Base-by-base conservation (phyloP, 179 eudicot species). In the Sideroxylon spinosum region DNA sequence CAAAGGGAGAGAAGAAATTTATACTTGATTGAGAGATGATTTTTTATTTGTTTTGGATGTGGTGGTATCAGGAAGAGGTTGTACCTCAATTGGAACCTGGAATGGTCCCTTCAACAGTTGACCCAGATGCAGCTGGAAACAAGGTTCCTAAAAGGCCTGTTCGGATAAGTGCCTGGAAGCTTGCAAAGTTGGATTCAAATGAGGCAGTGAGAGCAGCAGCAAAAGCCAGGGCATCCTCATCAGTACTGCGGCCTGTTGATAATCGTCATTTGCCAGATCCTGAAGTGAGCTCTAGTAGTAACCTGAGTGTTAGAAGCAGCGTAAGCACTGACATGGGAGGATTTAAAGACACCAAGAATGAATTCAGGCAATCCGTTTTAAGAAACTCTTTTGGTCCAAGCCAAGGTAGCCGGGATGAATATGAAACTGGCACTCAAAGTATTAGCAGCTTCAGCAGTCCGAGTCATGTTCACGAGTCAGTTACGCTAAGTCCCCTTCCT, bases 61-160 rank as follows among this genome's bases (percentile, higher is more conserved):
- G 66, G 37, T 17, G 59, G 52, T 70, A 50, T 78, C 96, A 95
- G 98, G 98, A 95, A 77, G 98, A 95, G 84, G 98, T 93, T 84
- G 92, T 91, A 61, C 98, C 98, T 74, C 98, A 95, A 74, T 80
- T 95, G 84, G 95, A 94, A 77, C 98, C 97, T 25, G 98, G 98
- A 80, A 91, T 90, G 93, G 82, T 93, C 73, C 98, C 97, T 28
- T 95, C 98, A 37, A 95, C 98, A 12, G 75, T 91, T 44, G 98
- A 95, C 71, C 98, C 98, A 6, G 98, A 95, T 83, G 94, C 93
- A 53, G 78, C 89, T 22, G 93, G 83, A 16, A 84, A 79, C 80
- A 93, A 86, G 87, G 82, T 75, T 22, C 91, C 93, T 22, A 93
- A 87, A 80, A 86, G 88, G 83, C 88, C 87, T 61, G 88, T 95